Evolutionary conservation across 2,329 filamentous ascomycete species (phyloP).

Genomic region (Stromatinia cepivora): DNA sequence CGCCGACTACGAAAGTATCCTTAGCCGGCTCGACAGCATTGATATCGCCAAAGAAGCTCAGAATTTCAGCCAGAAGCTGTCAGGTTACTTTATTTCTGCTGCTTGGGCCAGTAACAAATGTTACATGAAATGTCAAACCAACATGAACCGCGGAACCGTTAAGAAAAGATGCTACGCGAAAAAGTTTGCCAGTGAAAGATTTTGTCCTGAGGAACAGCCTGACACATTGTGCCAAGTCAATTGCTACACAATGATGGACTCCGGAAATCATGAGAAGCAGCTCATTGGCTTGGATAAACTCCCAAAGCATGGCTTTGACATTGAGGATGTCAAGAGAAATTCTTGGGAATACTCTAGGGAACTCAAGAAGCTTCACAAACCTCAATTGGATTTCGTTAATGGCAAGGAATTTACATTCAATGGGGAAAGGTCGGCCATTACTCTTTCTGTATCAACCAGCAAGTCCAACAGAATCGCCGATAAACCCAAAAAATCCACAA

Average conservation of each 20-base stretch:
- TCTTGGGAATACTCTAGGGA: slow-evolving; percentile 6
- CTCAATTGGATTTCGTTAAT: background rate
- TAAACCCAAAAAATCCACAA: background rate
- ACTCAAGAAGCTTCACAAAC: background rate
- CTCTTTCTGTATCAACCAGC: slow-evolving; percentile 1
- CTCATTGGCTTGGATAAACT: background rate
- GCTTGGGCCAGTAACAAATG: slow-evolving; percentile 18
- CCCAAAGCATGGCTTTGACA: background rate
- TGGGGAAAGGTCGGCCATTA: background rate
- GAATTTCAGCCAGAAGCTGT: background rate
- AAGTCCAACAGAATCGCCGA: slow-evolving; percentile 4
- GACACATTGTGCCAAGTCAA: slow-evolving; percentile 17
- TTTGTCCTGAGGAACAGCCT: slow-evolving; percentile 6
- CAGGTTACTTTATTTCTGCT: slow-evolving; percentile 8
- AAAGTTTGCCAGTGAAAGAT: background rate
- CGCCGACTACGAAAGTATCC: background rate
- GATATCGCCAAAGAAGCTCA: background rate
- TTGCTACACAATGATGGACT: slow-evolving; percentile 18
- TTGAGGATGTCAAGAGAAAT: background rate
- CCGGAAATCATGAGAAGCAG: slow-evolving; percentile 5
- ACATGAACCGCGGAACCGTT: background rate
- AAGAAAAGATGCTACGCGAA: background rate
- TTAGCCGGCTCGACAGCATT: background rate
- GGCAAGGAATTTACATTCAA: background rate
- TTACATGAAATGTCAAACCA: slow-evolving; percentile 19